Evolutionary conservation across 1,284 basidiomycete genomes (phyloP).

Genomic region (Binderoboletus segoi): DNA sequence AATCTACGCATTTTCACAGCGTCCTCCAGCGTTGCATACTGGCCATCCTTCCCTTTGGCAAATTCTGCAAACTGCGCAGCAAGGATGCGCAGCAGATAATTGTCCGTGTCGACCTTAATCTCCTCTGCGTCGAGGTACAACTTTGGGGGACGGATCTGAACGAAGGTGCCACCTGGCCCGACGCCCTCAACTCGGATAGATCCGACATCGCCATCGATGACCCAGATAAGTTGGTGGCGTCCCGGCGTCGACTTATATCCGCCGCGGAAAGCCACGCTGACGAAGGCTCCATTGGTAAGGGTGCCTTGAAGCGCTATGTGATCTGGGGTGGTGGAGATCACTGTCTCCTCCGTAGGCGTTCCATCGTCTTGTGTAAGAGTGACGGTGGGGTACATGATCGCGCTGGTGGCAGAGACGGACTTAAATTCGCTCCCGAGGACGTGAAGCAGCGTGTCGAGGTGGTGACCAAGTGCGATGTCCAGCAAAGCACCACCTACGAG

Average conservation of each 20-base stretch:
- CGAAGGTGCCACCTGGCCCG: background rate
- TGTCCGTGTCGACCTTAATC: constrained; percentile 1
- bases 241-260: constrained; percentile 20
- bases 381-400: constrained; percentile 12
- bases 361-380: constrained; percentile 16
- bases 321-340: constrained; percentile 7
- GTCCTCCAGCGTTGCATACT: constrained; percentile 15
- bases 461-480: constrained; percentile 13
- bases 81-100: constrained; percentile 4
- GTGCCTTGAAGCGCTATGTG: constrained; percentile 13
- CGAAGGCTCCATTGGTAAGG: constrained; percentile 14
- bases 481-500: constrained; percentile 9
- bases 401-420: constrained; percentile 13
- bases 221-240: constrained; percentile 15
- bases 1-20: constrained; percentile 12
- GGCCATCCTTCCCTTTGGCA: constrained; percentile 13
- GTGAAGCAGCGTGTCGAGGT: constrained; percentile 15
- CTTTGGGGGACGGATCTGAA: constrained; percentile 14
- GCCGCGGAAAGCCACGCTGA: constrained; percentile 10
- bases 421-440: constrained; percentile 15
- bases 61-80: constrained; percentile 14
- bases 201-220: constrained; percentile 16
- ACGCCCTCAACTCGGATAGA: constrained; percentile 14
- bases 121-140: constrained; percentile 17
- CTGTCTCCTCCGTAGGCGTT: constrained; percentile 9